Evolutionary conservation across 1,284 basidiomycete genomes (phyloP).

Genomic region (Puccinia hordei): DNA sequence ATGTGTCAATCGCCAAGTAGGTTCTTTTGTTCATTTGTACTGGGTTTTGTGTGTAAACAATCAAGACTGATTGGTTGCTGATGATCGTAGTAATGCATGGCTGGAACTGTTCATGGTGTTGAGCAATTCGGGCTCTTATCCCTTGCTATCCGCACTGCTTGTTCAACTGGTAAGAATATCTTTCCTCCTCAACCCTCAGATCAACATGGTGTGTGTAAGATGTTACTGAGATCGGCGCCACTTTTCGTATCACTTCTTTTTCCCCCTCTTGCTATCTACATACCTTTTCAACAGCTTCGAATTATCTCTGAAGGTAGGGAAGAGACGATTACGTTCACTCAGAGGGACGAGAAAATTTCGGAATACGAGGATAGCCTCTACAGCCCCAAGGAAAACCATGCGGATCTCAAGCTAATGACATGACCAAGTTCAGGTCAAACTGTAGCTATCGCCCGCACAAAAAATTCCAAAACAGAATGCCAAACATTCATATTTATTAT

Average conservation of each 20-base stretch:
- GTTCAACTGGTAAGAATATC: conserved; percentile 21
- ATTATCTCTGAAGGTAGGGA: conserved; percentile 10
- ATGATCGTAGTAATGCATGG: neutral
- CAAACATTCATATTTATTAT: too few relatives aligned
- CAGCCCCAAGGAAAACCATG: neutral
- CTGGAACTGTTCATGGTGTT: neutral
- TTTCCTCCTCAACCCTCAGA: neutral
- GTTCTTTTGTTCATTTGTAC: neutral
- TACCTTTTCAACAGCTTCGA: neutral
- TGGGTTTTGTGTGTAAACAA: neutral
- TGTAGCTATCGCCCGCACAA: too few relatives aligned
- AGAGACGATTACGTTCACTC: too few relatives aligned
- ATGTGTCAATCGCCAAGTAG: neutral
- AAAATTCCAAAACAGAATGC: too few relatives aligned
- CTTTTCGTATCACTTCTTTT: neutral
- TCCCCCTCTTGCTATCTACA: neutral
- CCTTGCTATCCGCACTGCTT: neutral
- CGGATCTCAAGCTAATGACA: conserved; percentile 13
- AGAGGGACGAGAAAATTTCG: neutral
- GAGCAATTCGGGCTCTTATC: conserved; percentile 13
- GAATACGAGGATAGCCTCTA: neutral
- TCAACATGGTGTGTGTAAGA: neutral
- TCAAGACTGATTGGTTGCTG: neutral
- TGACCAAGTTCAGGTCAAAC: conserved; percentile 11
- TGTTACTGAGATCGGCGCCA: neutral